Evolutionary conservation across 345 rosid genomes (phyloP).

Genomic region (Brassica incana): DNA sequence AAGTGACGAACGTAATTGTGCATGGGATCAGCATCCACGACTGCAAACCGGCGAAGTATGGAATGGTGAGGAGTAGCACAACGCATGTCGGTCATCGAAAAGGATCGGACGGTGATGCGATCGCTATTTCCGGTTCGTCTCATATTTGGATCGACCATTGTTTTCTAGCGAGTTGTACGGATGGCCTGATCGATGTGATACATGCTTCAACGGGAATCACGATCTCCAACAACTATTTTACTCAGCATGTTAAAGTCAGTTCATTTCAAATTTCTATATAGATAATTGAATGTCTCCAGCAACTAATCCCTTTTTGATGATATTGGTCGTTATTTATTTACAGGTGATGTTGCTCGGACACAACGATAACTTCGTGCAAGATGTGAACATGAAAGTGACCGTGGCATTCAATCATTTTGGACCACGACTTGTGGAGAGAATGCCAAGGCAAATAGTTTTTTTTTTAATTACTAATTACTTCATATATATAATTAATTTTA

Average conservation of each 20-base stretch:
- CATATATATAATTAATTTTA: neutral
- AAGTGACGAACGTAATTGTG: constrained; percentile 66
- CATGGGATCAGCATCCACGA: constrained; percentile 86
- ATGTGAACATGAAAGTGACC: constrained; percentile 82
- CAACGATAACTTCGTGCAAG: constrained; percentile 64
- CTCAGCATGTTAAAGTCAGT: constrained; percentile 76
- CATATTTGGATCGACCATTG: constrained; percentile 89
- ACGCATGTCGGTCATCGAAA: constrained; percentile 54
- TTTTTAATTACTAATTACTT: neutral
- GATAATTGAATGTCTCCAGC: neutral
- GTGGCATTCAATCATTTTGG: constrained; percentile 83
- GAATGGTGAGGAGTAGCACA: constrained; percentile 44
- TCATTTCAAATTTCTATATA: neutral
- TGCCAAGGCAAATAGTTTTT: constrained; percentile 66
- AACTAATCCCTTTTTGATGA: neutral
- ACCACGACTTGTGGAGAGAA: constrained; percentile 81
- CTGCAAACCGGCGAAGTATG: constrained; percentile 63
- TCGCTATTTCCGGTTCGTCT: constrained; percentile 62
- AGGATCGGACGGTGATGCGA: constrained; percentile 86
- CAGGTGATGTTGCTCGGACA: constrained; percentile 88
- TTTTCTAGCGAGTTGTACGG: constrained; percentile 59
- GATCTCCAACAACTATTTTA: constrained; percentile 75
- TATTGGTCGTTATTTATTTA: neutral
- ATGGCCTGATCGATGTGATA: constrained; percentile 82
- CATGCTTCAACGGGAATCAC: constrained; percentile 83